A percentile compares a stretch with the other conserved stretches of the same genome.
Evolutionary conservation across 192 early-diverging fungal species (phyloP).

Genomic region (Entrophospora sp.): DNA sequence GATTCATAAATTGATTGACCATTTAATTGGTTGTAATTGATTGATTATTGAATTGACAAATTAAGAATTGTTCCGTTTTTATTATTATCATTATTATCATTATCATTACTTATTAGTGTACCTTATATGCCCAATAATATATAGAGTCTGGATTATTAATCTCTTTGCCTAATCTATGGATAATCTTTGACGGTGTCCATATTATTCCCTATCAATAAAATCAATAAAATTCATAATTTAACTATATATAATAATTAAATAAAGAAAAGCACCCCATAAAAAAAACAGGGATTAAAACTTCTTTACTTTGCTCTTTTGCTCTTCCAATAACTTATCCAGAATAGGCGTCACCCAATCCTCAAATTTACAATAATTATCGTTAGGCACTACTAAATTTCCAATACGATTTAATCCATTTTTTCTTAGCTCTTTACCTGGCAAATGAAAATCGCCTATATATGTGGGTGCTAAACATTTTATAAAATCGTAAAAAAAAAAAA

Average conservation of each 20-base stretch:
- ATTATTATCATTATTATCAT: too few species aligned
- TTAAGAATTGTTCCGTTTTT: too few species aligned
- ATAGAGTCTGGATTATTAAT: constrained; percentile 86
- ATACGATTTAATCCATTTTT: constrained; percentile 90
- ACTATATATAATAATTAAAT: not conserved
- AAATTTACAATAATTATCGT: constrained; percentile 99
- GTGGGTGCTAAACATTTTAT: constrained; percentile 94
- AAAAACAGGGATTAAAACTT: not conserved
- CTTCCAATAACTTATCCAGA: constrained; percentile 83
- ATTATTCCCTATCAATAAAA: constrained; percentile 39
- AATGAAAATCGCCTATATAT: constrained; percentile 70
- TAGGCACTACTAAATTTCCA: constrained; percentile 95
- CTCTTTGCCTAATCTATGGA: constrained; percentile 76
- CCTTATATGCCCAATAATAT: constrained; percentile 95
- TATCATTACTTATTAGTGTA: too few species aligned
- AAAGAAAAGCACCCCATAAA: not conserved
- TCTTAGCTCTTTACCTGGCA: constrained; percentile 72
- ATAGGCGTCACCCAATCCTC: constrained; percentile 98
- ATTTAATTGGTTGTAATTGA: not conserved
- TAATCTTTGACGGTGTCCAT: constrained; percentile 93
- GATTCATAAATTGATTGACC: not conserved
- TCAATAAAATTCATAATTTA: not conserved
- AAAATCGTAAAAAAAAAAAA: too few species aligned
- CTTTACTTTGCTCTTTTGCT: constrained; percentile 75
- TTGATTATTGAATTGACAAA: too few species aligned